These are phyloP conservation scores for Cupressus sempervirens DNA, from an alignment of 75 land plant species.

Conservation along the genomic window DNA sequence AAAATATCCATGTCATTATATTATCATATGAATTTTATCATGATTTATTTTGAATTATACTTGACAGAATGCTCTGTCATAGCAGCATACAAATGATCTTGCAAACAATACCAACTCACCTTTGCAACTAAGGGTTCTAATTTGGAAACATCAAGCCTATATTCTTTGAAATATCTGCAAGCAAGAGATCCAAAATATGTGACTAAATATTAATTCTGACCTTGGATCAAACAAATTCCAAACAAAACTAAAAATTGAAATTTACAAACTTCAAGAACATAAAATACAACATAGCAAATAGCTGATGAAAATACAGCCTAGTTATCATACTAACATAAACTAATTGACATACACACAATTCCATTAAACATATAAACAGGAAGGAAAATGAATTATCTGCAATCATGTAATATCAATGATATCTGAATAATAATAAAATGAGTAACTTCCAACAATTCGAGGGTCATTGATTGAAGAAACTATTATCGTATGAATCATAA, in stretches of 20 bases:
- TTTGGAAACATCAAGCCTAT: conserved; percentile 85
- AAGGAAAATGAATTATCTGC: neutral
- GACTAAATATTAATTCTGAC: neutral
- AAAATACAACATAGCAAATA: neutral
- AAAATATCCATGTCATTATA: neutral
- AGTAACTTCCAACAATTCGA: neutral
- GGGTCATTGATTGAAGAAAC: neutral
- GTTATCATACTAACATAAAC: neutral
- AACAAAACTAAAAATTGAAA: neutral
- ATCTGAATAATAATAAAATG: neutral
- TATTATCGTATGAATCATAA: neutral
- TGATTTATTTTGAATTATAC: neutral
- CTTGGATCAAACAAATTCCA: neutral
- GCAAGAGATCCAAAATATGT: neutral
- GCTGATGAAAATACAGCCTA: neutral
- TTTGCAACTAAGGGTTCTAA: conserved; percentile 92
- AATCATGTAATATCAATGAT: neutral
- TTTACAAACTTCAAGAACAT: neutral
- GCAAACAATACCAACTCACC: conserved; percentile 29
- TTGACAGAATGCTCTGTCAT: neutral
- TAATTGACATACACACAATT: too few species aligned
- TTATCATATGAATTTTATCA: neutral
- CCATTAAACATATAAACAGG: neutral
- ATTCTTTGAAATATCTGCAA: conserved; percentile 62
- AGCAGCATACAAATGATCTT: neutral